Evolutionary conservation across 352 stramenopile genomes (phyloP), one percentile per base, ranked within the genome.

Genomic region (Pythium rhizo-oryzae): DNA sequence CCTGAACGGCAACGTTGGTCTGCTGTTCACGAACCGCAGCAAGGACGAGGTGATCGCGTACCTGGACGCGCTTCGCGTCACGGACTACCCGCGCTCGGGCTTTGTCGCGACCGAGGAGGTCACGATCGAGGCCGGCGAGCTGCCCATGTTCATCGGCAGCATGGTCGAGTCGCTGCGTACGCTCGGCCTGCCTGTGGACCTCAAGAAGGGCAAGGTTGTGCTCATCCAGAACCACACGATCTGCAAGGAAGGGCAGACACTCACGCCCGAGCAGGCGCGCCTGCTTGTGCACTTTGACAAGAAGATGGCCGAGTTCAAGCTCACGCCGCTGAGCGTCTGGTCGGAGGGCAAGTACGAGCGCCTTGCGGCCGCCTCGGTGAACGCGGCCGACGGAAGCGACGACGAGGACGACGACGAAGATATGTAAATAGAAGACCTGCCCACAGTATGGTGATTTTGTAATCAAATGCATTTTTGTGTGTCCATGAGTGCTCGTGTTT

Each of bases 121-220:
- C 33, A 84, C 81, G 24, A 68, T 99, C 16, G 84, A 89, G 1
- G 88, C 91, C 41, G 92, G 96, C 21, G 89, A 93, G 65, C 71
- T 99, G 62, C 85, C 92, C 51, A 87, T 94, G 67, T 98, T 99
- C 73, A 97, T 98, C 49, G 93, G 97, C 18, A 98, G 90, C 62
- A 98, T 99, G 96, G 82, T 98, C 52, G 95, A 99, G 81, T 96
- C 96, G 53, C 97, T 99, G 55, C 93, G 97, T 46, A 94, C 94
- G 52, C 84, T 99, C 18, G 96, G 97, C 24, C 80, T 99, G 46
- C 96, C 96, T 13, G 96, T 99, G 55, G 95, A 99, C 75, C 86
- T 99, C 30, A 96, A 99, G 80, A 98, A 98, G 70, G 96, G 96
- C 49, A 89, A 87, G 53, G 82, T 99, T 47, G 80, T 96, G 63